phyloP scores from a whole-genome alignment of 169 alveolate species.

The Miamiensis avidus region DNA sequence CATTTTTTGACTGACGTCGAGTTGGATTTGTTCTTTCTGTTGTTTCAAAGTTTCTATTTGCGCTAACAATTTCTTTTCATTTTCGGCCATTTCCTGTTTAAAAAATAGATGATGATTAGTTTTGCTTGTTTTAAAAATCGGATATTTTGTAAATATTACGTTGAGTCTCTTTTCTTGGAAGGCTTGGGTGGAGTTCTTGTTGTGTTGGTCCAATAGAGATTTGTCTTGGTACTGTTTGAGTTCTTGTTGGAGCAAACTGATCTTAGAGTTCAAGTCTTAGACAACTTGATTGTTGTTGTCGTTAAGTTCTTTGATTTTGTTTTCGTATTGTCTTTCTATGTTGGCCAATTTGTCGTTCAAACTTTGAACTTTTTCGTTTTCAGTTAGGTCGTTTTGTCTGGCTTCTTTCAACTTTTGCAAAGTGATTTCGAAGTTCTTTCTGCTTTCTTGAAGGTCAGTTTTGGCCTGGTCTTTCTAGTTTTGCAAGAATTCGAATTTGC shows the following conservation, averaged over 20 bases:
- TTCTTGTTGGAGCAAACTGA: slow-evolving; percentile 46
- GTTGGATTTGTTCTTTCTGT: not conserved
- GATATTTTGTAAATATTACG: too few relatives aligned
- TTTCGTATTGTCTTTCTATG: slow-evolving; percentile 69
- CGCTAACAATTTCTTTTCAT: slow-evolving; percentile 56
- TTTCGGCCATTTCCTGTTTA: slow-evolving; percentile 52
- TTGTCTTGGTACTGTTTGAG: slow-evolving; percentile 45
- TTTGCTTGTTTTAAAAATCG: too few relatives aligned
- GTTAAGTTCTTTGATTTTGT: slow-evolving; percentile 70
- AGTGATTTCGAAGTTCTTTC: slow-evolving; percentile 72
- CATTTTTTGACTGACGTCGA: not conserved
- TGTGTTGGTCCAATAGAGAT: slow-evolving; percentile 45
- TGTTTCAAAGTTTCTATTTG: slow-evolving; percentile 62
- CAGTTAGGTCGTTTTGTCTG: slow-evolving; percentile 39
- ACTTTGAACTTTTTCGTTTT: slow-evolving; percentile 68
- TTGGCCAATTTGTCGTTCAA: slow-evolving; percentile 60
- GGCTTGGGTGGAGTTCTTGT: slow-evolving; percentile 31
- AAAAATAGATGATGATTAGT: too few relatives aligned
- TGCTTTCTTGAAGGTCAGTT: slow-evolving; percentile 66
- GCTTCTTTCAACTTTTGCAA: slow-evolving; percentile 68
- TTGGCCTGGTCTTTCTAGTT: slow-evolving; percentile 77
- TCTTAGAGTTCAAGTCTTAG: slow-evolving; percentile 28
- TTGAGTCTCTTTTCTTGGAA: slow-evolving; percentile 49
- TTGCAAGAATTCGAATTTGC: slow-evolving; percentile 76
- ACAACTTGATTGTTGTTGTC: slow-evolving; percentile 41